A percentile compares a stretch with the other conserved stretches of the same genome.
These are phyloP conservation scores for Pleurostoma richardsiae DNA, from an alignment of 2,329 filamentous ascomycete genomes.

Conservation along the genomic window DNA sequence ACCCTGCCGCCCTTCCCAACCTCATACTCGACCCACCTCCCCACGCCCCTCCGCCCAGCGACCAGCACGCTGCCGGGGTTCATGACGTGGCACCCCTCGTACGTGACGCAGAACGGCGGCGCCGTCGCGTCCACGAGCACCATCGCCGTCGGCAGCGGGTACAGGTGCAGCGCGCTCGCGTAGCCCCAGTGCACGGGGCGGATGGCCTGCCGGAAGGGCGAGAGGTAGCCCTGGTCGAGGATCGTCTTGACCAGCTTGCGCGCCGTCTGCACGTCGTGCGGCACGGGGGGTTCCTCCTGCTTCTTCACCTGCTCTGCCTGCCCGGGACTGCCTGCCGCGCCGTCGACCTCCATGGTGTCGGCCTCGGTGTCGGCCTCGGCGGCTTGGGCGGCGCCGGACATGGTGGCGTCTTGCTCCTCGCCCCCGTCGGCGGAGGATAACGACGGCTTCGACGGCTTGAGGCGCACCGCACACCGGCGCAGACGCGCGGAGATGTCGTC, in stretches of 20 bases:
- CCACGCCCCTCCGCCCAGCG: conserved; percentile 60
- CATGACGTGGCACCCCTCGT: conserved; percentile 93
- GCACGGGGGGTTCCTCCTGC: conserved; percentile 16
- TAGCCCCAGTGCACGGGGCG: conserved; percentile 91
- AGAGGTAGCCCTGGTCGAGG: conserved; percentile 83
- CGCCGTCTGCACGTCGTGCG: conserved; percentile 53
- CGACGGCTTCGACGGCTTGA: conserved; percentile 35
- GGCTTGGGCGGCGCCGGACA: conserved; percentile 19
- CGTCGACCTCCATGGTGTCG: conserved; percentile 37
- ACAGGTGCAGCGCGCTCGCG: conserved; percentile 69
- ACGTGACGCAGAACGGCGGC: conserved; percentile 80
- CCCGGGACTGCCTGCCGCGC: conserved; percentile 10
- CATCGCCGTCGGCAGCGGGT: conserved; percentile 81
- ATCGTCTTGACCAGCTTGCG: conserved; percentile 84
- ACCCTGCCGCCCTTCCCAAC: conserved; percentile 57
- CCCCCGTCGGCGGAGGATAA: conserved; percentile 19
- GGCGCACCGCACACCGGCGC: conserved; percentile 68
- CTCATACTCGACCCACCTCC: conserved; percentile 86
- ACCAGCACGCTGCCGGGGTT: conserved; percentile 80
- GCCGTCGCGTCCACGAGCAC: conserved; percentile 78
- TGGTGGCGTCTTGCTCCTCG: conserved; percentile 22
- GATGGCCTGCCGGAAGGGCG: conserved; percentile 75
- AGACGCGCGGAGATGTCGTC: conserved; percentile 82
- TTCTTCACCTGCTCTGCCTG: conserved; percentile 1
- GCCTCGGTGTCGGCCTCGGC: conserved; percentile 16